phyloP scores from a whole-genome alignment of 148 eudicot genomes.

The Heliamphora exappendiculata region DNA sequence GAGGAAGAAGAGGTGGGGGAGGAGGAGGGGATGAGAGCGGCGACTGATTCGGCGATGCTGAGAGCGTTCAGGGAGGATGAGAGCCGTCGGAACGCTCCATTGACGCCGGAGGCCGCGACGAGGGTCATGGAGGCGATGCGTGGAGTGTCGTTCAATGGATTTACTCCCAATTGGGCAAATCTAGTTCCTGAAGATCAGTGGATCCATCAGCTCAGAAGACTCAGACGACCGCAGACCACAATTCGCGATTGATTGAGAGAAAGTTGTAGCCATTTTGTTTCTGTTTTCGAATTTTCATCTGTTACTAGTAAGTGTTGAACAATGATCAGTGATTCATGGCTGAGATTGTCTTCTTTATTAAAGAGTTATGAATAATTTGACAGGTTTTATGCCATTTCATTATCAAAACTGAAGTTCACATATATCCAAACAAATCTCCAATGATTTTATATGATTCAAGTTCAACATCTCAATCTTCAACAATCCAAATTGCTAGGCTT shows the following conservation, averaged over 20 bases:
- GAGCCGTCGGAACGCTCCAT: conserved; percentile 61
- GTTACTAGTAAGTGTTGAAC: background rate
- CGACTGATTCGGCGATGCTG: conserved; percentile 28
- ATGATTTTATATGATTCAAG: too few relatives aligned
- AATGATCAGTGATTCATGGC: background rate
- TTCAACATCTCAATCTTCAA: background rate
- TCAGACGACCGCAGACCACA: conserved; percentile 24
- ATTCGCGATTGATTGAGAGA: background rate
- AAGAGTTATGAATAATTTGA: background rate
- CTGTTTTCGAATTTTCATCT: background rate
- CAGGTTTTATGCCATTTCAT: too few relatives aligned
- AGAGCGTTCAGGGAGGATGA: conserved; percentile 70
- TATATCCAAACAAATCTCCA: background rate
- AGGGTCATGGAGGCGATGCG: conserved; percentile 86
- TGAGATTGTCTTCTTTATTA: too few relatives aligned
- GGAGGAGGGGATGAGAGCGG: conserved; percentile 24
- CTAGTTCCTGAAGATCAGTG: conserved; percentile 54
- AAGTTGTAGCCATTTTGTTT: background rate
- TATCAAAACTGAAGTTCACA: background rate
- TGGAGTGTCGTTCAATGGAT: conserved; percentile 45
- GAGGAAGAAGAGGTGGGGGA: conserved; percentile 39
- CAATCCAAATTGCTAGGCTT: background rate
- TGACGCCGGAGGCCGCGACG: conserved; percentile 50
- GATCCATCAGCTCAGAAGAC: conserved; percentile 45
- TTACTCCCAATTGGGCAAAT: conserved; percentile 57